Conservation (phyloP, 441 rosid genomes). For the Capsella rubella region DNA sequence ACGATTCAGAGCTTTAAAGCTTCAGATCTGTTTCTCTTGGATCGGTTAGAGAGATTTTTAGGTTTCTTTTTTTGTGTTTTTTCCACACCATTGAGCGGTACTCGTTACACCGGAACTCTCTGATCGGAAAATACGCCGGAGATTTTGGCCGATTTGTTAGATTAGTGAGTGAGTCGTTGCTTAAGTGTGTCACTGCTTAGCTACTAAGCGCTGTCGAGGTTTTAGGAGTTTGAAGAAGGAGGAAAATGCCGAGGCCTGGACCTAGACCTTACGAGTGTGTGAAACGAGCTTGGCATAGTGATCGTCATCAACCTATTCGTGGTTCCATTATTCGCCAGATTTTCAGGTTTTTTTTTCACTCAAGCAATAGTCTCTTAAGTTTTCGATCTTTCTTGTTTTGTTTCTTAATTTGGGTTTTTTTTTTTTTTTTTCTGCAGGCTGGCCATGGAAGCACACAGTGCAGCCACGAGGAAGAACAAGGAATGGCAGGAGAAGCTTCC, state of each 20-base stretch:
- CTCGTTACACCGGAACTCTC: conserved; percentile 4
- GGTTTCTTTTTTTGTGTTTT: background rate
- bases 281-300: conserved; percentile 96
- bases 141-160: background rate
- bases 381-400: background rate
- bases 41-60: conserved; percentile 11
- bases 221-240: background rate
- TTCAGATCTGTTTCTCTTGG: conserved; percentile 34
- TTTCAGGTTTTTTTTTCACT: conserved; percentile 72
- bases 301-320: conserved; percentile 85
- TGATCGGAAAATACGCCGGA: background rate
- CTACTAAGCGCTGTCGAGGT: background rate
- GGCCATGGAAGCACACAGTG: conserved; percentile 66
- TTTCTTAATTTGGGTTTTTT: background rate
- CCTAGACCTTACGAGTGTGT: conserved; percentile 98
- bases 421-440: conserved; percentile 51
- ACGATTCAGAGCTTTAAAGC: conserved; percentile 4
- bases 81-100: background rate
- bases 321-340: conserved; percentile 92
- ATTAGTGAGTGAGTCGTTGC: background rate
- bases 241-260: conserved; percentile 95
- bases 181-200: conserved; percentile 4
- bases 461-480: conserved; percentile 77
- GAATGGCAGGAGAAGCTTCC: conserved; percentile 96
- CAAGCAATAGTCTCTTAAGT: conserved; percentile 13